Percentiles rank a stretch among this genome's conserved stretches.
Conservation (phyloP, 192 early-diverging fungal genomes). For the Coemansia sp. region DNA sequence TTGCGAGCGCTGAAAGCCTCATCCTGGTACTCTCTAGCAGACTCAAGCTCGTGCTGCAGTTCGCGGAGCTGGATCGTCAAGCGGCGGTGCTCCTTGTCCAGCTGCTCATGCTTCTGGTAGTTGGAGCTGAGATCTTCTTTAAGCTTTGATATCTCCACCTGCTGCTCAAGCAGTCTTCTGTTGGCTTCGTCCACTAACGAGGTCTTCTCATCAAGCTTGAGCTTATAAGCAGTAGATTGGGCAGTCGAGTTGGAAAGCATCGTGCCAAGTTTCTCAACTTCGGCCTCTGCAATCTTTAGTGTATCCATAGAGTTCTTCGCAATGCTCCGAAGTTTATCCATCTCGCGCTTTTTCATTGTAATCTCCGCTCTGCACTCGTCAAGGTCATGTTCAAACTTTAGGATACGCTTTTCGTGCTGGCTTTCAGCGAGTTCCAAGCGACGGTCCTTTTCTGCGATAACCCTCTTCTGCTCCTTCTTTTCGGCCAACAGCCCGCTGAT, state of each 20-base stretch:
- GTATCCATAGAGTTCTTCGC: slow-evolving; percentile 22
- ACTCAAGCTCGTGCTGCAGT: slow-evolving; percentile 31
- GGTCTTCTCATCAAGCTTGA: slow-evolving; percentile 35
- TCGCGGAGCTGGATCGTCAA: slow-evolving; percentile 33
- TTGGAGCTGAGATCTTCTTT: slow-evolving; percentile 23
- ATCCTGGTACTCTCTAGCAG: slow-evolving; percentile 27
- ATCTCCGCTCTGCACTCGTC: slow-evolving; percentile 47
- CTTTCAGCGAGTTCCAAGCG: slow-evolving; percentile 31
- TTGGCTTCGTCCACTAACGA: slow-evolving; percentile 20
- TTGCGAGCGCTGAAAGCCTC: slow-evolving; percentile 16
- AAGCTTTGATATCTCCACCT: slow-evolving; percentile 33
- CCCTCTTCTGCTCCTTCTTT: slow-evolving; percentile 36
- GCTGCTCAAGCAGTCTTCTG: slow-evolving; percentile 21
- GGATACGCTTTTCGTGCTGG: slow-evolving; percentile 33
- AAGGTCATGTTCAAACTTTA: slow-evolving; percentile 29
- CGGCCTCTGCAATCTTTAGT: slow-evolving; percentile 32
- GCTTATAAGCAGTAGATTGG: slow-evolving; percentile 30
- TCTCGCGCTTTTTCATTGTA: slow-evolving; percentile 49
- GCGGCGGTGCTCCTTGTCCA: slow-evolving; percentile 25
- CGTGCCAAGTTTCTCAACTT: slow-evolving; percentile 36
- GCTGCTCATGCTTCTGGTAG: slow-evolving; percentile 31
- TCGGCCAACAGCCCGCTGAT: slow-evolving; percentile 28
- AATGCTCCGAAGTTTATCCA: slow-evolving; percentile 35
- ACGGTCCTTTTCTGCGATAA: slow-evolving; percentile 22
- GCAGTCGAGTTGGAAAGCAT: slow-evolving; percentile 32